Conservation (phyloP, 805 yeast genomes). For the Debaryomyces hansenii region DNA sequence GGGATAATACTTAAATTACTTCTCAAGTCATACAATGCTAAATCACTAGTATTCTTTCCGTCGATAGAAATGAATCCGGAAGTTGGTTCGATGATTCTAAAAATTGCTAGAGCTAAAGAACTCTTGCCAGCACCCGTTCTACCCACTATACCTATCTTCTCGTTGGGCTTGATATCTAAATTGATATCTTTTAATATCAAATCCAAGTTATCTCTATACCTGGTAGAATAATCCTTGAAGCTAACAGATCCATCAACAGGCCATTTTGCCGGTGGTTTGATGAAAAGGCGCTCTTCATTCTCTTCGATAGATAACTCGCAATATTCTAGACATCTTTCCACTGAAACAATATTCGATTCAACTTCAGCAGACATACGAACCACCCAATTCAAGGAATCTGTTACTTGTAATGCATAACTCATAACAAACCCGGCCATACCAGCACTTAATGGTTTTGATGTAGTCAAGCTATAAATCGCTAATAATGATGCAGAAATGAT, state of each 20-base stretch:
- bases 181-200: slow-evolving; percentile 68
- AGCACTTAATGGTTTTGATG: slow-evolving; percentile 46
- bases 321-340: slow-evolving; percentile 67
- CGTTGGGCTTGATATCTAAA: slow-evolving; percentile 64
- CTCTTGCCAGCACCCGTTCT: slow-evolving; percentile 96
- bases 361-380: slow-evolving; percentile 64
- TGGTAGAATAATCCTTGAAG: slow-evolving; percentile 70
- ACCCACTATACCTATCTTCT: slow-evolving; percentile 92
- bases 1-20: slow-evolving; percentile 81
- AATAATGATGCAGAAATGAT: slow-evolving; percentile 49
- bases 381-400: slow-evolving; percentile 52
- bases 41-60: slow-evolving; percentile 56
- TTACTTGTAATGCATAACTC: slow-evolving; percentile 62
- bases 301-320: slow-evolving; percentile 33
- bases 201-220: slow-evolving; percentile 78
- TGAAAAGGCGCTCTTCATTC: slow-evolving; percentile 21
- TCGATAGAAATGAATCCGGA: slow-evolving; percentile 69
- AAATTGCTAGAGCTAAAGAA: slow-evolving; percentile 76
- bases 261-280: slow-evolving; percentile 55
- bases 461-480: slow-evolving; percentile 24
- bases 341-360: slow-evolving; percentile 63
- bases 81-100: slow-evolving; percentile 77
- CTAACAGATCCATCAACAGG: slow-evolving; percentile 66
- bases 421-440: slow-evolving; percentile 66
- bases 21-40: slow-evolving; percentile 76